These are phyloP conservation scores for Podaxis carcinomalis DNA, from an alignment of 768 basidiomycete species.

Conservation along the genomic window DNA sequence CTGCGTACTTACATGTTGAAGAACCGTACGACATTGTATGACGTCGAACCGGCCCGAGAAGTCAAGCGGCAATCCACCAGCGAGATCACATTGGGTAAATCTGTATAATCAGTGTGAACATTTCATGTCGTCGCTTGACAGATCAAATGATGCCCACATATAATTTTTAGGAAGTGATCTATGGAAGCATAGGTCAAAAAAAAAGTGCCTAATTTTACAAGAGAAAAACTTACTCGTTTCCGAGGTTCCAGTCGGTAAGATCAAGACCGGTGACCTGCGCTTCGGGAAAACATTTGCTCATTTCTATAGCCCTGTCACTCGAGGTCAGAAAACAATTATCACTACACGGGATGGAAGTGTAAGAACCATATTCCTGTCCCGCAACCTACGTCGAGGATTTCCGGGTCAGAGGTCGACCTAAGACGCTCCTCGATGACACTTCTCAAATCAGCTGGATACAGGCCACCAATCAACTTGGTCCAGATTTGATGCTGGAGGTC, in stretches of 20 bases:
- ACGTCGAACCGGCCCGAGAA: not conserved
- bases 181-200: not conserved
- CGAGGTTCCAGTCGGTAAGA: not conserved
- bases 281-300: not conserved
- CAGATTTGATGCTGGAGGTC: not conserved
- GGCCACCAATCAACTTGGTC: not conserved
- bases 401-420: not conserved
- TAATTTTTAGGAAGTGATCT: not conserved
- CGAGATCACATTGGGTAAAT: not conserved
- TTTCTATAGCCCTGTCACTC: not conserved
- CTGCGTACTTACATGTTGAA: not conserved
- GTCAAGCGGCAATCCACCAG: not conserved
- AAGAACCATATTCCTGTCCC: slow-evolving; percentile 1
- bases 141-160: not conserved
- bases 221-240: not conserved
- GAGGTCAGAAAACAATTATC: not conserved
- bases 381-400: not conserved
- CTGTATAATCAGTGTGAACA: not conserved
- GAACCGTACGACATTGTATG: not conserved
- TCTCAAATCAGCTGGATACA: not conserved
- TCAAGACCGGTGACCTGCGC: not conserved
- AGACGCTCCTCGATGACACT: not conserved
- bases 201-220: not conserved
- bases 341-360: not conserved
- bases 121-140: not conserved